Base-by-base conservation (phyloP, 306 rosid species). In the Geum urbanum region DNA sequence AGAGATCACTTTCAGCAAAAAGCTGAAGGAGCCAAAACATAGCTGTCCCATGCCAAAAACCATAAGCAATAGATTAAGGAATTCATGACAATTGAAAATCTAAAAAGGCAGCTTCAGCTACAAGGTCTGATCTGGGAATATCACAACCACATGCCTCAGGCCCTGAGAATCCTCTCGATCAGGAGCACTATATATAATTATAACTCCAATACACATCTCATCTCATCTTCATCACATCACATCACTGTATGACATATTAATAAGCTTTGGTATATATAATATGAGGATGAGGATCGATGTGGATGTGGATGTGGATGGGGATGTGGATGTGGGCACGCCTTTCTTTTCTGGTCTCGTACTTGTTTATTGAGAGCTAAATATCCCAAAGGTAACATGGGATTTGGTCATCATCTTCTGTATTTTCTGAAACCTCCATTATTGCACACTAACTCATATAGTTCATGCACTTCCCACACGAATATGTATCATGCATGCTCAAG, bases 1-100 rank as follows among this genome's bases (percentile, higher is more conserved):
- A 52, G 48, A 8, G 44, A 72, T 82, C 80, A 63, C 79, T 77
- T 66, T 78, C 84, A 52, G 53, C 55, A 54, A 62, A 84, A 77
- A 74, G 62, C 52, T 66, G 57, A 35, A 56, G 41, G 64, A 60
- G 61, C 63, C 69, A 63, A 37, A 73, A 65, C 54, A 51, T 51
- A 20, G 72, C 69, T 67, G 49, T 64, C 41, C 59, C 43, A 60
- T 39, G 45, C 65, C 46, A 60, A 60, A 47, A 14, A 13, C 11
- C 14, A 60, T 40, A 37, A 16, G 24, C 41, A 59, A 47, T 7
- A 9, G 4, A 46, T 46, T 8, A 58, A 15, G 43, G 67, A 50
- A 50, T 46, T 57, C 9, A 50, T 3, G 5, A 13, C 12, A 2
- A 55, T 45, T 64, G 59, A 68, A 22, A 65, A 70, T 58, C 51